Conservation (phyloP, 495 filamentous ascomycete species). For the Neurospora intermedia region DNA sequence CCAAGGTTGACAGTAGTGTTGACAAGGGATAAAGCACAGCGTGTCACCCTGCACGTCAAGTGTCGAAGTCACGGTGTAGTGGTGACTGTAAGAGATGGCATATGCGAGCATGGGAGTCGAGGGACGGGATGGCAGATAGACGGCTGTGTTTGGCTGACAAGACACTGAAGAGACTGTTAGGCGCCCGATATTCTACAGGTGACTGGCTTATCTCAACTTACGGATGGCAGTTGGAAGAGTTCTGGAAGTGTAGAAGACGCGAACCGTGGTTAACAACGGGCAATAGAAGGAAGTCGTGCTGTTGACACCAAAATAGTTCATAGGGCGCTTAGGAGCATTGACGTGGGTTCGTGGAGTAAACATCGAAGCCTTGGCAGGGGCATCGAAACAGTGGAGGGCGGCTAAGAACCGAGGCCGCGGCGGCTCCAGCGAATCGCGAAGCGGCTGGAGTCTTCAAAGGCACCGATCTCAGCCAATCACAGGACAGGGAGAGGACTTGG, state of each 20-base stretch:
- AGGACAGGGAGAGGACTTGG: background rate
- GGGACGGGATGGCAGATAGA: background rate
- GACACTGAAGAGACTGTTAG: background rate
- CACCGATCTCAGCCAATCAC: background rate
- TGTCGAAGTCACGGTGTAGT: background rate
- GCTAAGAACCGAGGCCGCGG: background rate
- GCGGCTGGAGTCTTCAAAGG: background rate
- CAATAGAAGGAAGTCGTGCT: background rate
- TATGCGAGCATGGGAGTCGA: background rate
- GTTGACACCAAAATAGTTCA: background rate
- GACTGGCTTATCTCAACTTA: background rate
- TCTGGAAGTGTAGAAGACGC: background rate
- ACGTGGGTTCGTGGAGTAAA: background rate
- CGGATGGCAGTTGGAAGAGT: background rate
- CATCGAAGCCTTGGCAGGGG: background rate
- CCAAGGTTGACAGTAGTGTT: background rate
- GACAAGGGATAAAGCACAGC: background rate
- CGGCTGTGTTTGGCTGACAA: background rate
- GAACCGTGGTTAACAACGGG: background rate
- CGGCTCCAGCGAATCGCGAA: background rate
- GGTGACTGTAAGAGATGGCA: background rate
- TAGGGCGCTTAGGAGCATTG: background rate
- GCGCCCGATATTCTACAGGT: background rate
- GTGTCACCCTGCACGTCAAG: background rate
- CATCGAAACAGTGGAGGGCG: background rate